Evolutionary conservation across 352 stramenopile species (phyloP), one percentile per base, ranked within the genome.

Genomic region (Phytopythium helicoides): DNA sequence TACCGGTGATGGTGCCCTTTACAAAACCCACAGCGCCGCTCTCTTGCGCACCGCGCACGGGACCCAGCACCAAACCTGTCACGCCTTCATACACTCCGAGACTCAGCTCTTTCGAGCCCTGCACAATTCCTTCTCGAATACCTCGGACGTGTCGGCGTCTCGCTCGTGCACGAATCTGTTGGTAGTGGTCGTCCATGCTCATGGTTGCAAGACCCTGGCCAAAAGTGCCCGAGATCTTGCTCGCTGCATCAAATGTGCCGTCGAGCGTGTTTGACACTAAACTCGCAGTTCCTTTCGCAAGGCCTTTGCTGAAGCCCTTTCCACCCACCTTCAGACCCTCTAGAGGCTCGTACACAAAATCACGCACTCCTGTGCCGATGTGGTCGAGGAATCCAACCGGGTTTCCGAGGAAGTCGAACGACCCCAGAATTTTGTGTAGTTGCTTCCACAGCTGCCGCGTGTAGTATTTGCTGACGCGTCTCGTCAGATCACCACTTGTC

Each of bases 261-360:
- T 95, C 86, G 18, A 95, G 64, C 12, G 84, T 94, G 34, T 95
- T 95, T 2, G 82, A 79, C 42, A 95, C 87, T 22, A 95, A 58
- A 79, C 83, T 94, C 12, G 86, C 84, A 12, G 86, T 93, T 22
- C 86, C 86, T 52, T 95, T 95, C 6, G 86, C 86, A 21, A 95
- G 56, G 16, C 86, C 86, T 54, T 89, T 88, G 52, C 86, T 87
- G 48, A 95, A 94, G 11, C 84, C 81, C 54, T 94, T 91, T 8
- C 85, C 84, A 18, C 86, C 86, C 22, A 91, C 83, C 40, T 96
- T 94, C 15, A 97, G 68, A 28, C 92, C 92, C 63, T 98, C 86
- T 18, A 98, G 81, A 16, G 95, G 94, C 61, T 98, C 95, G 60
- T 98, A 98, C 42, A 98, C 97, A 56, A 99, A 98, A 56, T 98